Evolutionary conservation across 176 grass and related monocot genomes (phyloP), one percentile per base, ranked within the genome.

Genomic region (Dactylis glomerata): DNA sequence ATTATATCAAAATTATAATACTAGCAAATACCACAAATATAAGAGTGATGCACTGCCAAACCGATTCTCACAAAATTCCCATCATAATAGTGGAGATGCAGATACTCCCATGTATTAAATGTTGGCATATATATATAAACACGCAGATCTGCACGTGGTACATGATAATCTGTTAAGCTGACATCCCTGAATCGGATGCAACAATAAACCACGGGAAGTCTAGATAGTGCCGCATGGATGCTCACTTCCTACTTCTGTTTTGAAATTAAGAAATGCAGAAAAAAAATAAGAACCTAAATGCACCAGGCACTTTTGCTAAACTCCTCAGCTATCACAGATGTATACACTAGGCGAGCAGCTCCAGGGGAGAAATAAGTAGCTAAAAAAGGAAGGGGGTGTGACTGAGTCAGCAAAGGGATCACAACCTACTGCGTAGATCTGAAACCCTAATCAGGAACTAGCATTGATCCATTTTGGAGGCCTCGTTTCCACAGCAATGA

Each of bases 361-460:
- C 59, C 75, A 65, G 46, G 34, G 31, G 77, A 75, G 62, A 73
- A 90, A 79, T 49, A 56, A 83, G 56, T 54, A 78, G 56, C 74
- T 57, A 73, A 79, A 65, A 83, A 79, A 65, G 79, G 56, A 57
- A 74, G 75, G 50, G 52, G 16, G 45, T 73, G 64, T 83, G 42
- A 83, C 44, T 41, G 22, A 34, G 69, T 68, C 50, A 83, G 50
- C 45, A 52, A 83, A 74, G 34, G 46, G 66, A 67, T 37, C 38
- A 81, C 37, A 51, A 2, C 66, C 67, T 61, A 78, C 73, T 41
- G 37, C n/a, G n/a, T 24, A 67, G 75, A 74, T 79, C 62, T 59
- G 78, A 87, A 86, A 87, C 55, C 66, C 66, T 83, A 83, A 75
- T 49, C 75, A 83, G 57, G 80, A 78, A 79, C 66, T 66, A 80